Base-by-base conservation (phyloP, 2,329 filamentous ascomycete genomes). In the Aureobasidium namibiae region DNA sequence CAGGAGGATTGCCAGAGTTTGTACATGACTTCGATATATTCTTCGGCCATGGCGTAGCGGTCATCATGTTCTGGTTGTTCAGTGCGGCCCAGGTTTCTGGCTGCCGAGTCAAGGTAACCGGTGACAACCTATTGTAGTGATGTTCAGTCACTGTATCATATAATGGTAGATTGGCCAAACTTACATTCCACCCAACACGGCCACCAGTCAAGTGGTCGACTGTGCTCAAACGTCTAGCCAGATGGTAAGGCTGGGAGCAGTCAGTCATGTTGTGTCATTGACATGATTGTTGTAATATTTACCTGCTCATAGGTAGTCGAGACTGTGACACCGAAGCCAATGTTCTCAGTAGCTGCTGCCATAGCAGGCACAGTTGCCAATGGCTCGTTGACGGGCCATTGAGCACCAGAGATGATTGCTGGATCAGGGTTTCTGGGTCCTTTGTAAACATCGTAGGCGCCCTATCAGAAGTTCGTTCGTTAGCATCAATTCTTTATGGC, bases 361-460 rank as follows among this genome's bases (percentile, higher is more conserved):
- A 88, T 86, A 2, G 85, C 84, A 2, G 84, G 78, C 0, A 88
- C 76, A 9, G 36, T 78, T 1, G 80, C 78, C 1, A 88, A 67
- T 0, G 85, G 85, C 67, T 89, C 85, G 61, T 86, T 87, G n/a
- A 88, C 82, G 9, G 86, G 86, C 79, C 83, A 88, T 69, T 89
- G 86, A 0, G 85, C 83, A 1, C 83, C 86, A 0, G 49, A 46
- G 21, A 39, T 41, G 33, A 56, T 48, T 16, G 58, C 49, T 1
- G 58, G 56, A 16, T 42, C 42, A 26, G 26, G 38, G 21, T 49
- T 46, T 14, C 26, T 33, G 75, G 82, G 82, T 0, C 83, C 80
- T 61, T 83, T 82, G 71, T 87, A 89, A 4, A 88, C 84, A 73
- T 89, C 85, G 66, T 88, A 88, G 6, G 83, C 42, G 3, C 82